Base-by-base conservation (phyloP, 2,329 filamentous ascomycete species). In the Pseudocercospora vitis region DNA sequence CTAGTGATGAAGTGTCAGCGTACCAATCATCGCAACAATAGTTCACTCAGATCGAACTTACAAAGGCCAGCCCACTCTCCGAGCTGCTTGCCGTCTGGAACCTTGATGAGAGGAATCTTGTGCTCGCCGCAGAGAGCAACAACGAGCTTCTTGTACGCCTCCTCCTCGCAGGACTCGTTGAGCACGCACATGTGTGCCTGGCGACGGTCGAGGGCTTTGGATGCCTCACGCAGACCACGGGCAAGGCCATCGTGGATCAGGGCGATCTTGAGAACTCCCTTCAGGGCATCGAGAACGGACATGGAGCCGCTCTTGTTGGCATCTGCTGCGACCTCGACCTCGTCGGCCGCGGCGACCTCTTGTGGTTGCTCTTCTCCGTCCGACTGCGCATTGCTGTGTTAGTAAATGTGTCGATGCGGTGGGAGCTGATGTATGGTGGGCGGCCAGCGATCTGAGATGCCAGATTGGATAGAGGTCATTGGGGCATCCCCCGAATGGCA, bases 111-210 rank as follows among this genome's bases (percentile, higher is more conserved):
- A 66, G 94, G 94, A 72, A 99, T 99, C 87, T 96, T 96, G 84
- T 99, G 94, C 86, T 99, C 94, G 64, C 88, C 89, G 89, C 94
- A 99, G 59, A 99, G 88, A 62, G 94, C 94, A 69, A 97, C 89
- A 71, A 99, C 92, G 66, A 99, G 86, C 88, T 99, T 99, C 91
- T 99, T 99, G 86, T 99, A 99, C 68, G 94, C 92, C 81, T 99
- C 94, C 86, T 99, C 94, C 83, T 99, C 94, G 84, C 94, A 99
- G 68, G 88, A 87, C 86, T 99, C 94, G 86, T 99, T 99, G 71
- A 99, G 87, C 68, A 99, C 94, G 78, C 94, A 99, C 91, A 99
- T 97, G 83, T 99, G 94, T 58, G 94, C 94, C 82, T 99, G 89
- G 74, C 94, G 91, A 74, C 94, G 87, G 81, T 99, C 94, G 73